Base-by-base conservation (phyloP, 208 protist genomes). In the Leishmania martiniquensis region DNA sequence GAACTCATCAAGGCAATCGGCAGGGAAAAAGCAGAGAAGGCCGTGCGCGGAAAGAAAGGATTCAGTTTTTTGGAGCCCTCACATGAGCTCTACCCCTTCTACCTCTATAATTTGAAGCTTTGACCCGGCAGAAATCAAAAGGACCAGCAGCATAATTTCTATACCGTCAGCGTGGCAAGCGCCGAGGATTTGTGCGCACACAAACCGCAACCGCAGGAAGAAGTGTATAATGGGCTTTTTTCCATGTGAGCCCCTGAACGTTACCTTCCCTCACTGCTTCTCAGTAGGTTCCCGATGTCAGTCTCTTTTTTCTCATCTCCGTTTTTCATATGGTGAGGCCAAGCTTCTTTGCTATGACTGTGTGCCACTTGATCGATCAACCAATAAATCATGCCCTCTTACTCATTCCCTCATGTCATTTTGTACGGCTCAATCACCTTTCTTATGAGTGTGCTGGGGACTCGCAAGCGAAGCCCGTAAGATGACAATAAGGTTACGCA, bases 31-130 rank as follows among this genome's bases (percentile, higher is more conserved):
- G 90, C 93, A 2, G 91, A 95, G 62, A 89, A 88, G 57, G 75
- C 75, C 12, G 92, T 97, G 77, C 84, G 87, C 29, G 82, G 82
- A 32, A 90, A 92, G 67, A 90, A 88, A 76, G 93, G 93, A 1
- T 97, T 97, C 84, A 90, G 80, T 22, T 97, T 97, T 85, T 81
- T 97, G 52, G 84, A 95, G 45, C 72, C 78, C 15, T 81, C 76
- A 51, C 90, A 95, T 72, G 81, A 91, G 63, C 83, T 93, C 52
- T 81, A 95, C 75, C 78, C 90, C 4, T 97, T 92, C 72, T 97
- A 97, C 67, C 74, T 93, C 75, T 82, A 89, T 86, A 73, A 87
- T 49, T 75, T 95, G 52, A 73, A 72, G 47, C 29, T 65, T 54
- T 74, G 45, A 76, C 29, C 75, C 15, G 20, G 44, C 54, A 59